phyloP scores from a whole-genome alignment of 306 rosid genomes.

The Comarum palustre region DNA sequence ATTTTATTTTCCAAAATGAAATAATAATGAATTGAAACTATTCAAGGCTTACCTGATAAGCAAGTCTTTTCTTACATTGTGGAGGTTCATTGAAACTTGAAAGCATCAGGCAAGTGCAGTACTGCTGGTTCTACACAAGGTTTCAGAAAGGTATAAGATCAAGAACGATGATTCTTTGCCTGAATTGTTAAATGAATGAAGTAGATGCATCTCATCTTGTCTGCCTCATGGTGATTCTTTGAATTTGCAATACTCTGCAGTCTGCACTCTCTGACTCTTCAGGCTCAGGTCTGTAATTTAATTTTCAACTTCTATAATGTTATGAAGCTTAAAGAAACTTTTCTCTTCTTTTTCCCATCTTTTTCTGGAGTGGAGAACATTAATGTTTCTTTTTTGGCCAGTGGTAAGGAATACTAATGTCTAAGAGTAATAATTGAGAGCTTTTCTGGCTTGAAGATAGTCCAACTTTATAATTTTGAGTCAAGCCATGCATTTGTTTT shows the following conservation, averaged over 20 bases:
- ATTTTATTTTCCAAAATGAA: background rate
- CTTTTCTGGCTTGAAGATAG: background rate
- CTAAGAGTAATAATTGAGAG: background rate
- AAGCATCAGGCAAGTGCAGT: background rate
- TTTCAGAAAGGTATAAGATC: background rate
- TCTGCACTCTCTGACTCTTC: background rate
- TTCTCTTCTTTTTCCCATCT: background rate
- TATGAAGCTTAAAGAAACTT: background rate
- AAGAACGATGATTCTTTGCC: background rate
- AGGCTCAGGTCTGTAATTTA: slow-evolving; percentile 3
- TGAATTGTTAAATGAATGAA: background rate
- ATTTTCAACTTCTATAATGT: background rate
- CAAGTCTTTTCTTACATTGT: background rate
- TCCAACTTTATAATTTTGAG: background rate
- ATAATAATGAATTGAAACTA: background rate
- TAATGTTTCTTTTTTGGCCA: background rate
- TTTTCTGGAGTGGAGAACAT: background rate
- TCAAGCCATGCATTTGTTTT: background rate
- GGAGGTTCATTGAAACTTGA: background rate
- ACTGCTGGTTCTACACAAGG: background rate
- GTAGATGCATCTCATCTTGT: background rate
- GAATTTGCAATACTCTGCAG: background rate
- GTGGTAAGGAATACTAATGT: background rate
- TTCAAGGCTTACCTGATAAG: slow-evolving; percentile 11
- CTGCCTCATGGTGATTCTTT: background rate